Base-by-base conservation (phyloP, 805 yeast species). In the Pichia gijzeniarum region DNA sequence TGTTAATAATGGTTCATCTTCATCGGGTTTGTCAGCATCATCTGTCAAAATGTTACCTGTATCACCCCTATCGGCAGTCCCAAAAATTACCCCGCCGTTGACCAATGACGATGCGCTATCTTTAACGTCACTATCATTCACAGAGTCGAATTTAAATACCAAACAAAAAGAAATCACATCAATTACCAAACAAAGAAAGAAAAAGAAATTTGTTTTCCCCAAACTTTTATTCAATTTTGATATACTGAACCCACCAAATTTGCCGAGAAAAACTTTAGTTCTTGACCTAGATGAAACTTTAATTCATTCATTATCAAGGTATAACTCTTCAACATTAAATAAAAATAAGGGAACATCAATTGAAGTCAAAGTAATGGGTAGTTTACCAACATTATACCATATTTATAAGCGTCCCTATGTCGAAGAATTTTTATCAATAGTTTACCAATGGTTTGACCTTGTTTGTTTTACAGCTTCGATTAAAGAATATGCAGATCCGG, bases 381-480 rank as follows among this genome's bases (percentile, higher is more conserved):
- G 79, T 54, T 80, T 80, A 49, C 83, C 95, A 0, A 80, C 95
- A 2, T 68, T 93, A 16, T 93, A 91, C 63, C 85, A 84, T 60
- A 96, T 93, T 21, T 86, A 87, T 59, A 91, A 91, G 60, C 70
- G 99, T 43, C 99, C 99, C 0, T 83, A 74, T 59, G 93, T 96
- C 61, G 96, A 88, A 62, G 76, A 79, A 52, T 93, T 93, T 57
- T 69, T 93, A 21, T 70, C 77, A 48, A 82, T 82, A 49, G 93
- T 89, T 8, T 71, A 82, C 43, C 78, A 79, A 55, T 91, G 97
- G 97, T 93, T 77, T 65, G 84, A 88, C 54, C 68, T 93, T 36
- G 90, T 89, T 28, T 79, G 95, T 9, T 93, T 93, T 70, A 93
- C 99, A 0, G 99, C 99, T 2, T 84, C 95, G 34, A 90, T 93